These are phyloP conservation scores for Bruguiera hainesii DNA, from an alignment of 441 rosid species.

Conservation along the genomic window DNA sequence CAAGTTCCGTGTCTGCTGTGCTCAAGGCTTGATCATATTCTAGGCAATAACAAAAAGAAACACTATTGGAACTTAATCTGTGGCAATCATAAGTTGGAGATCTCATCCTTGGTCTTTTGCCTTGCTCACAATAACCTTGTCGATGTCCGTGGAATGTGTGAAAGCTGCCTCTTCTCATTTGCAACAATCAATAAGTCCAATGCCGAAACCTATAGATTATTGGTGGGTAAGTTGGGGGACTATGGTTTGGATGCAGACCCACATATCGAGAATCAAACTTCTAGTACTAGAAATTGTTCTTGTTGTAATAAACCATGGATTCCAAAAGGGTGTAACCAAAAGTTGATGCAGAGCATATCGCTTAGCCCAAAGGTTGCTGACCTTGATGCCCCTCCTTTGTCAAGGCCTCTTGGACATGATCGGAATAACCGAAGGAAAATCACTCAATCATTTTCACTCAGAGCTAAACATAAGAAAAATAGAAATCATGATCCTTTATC, in stretches of 20 bases:
- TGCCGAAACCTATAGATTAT: constrained; percentile 72
- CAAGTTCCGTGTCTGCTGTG: constrained; percentile 78
- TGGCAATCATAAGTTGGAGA: constrained; percentile 74
- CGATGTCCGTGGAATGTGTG: constrained; percentile 75
- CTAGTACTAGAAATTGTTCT: constrained; percentile 37
- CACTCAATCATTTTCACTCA: constrained; percentile 16
- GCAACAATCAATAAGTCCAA: constrained; percentile 68
- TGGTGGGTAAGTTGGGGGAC: constrained; percentile 71
- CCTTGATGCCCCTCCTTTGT: constrained; percentile 27
- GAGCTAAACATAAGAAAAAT: constrained; percentile 28
- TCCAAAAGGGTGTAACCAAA: constrained; percentile 32
- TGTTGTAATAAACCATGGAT: constrained; percentile 67
- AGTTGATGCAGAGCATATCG: constrained; percentile 31
- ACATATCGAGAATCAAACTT: constrained; percentile 23
- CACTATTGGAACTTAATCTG: constrained; percentile 69
- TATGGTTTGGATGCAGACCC: constrained; percentile 32
- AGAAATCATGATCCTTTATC: constrained; percentile 39
- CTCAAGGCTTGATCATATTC: constrained; percentile 82
- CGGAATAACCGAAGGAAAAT: constrained; percentile 23
- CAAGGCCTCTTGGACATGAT: constrained; percentile 18
- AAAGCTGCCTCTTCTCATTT: constrained; percentile 73
- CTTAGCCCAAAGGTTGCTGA: constrained; percentile 24
- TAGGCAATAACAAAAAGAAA: constrained; percentile 44
- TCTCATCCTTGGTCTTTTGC: constrained; percentile 75
- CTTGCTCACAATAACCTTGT: constrained; percentile 73